Evolutionary conservation across 768 basidiomycete species (phyloP), one percentile per base, ranked within the genome.

Genomic region (Paxillus ammoniavirescens): DNA sequence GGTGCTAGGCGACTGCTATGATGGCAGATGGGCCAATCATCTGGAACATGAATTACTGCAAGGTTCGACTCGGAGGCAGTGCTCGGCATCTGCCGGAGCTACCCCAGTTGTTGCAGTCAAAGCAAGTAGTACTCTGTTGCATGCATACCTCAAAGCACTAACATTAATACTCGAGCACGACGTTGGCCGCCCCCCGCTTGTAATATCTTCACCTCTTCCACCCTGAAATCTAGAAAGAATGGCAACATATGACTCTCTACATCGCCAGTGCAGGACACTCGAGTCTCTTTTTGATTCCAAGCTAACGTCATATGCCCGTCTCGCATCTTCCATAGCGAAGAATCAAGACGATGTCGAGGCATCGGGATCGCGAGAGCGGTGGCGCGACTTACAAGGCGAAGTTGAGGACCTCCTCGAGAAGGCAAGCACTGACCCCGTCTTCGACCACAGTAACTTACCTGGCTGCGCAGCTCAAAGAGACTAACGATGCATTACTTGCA

Each of bases 281-380:
- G 96, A 98, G 67, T 92, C 93, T 43, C 80, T 93, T 21, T 89
- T 98, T 58, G 93, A 97, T 66, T 75, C 89, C 31, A 96, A 97
- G 69, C 79, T 99, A 30, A 92, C 92, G 1, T 79, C 91, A 9
- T 98, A 98, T 72, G 84, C 92, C 17, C 90, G 92, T 61, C 77
- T 97, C 40, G 93, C 90, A 8, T 82, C 88, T 4, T 77, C 77
- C 30, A 78, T 87, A 56, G 81, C 82, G 12, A 76, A 71, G 41
- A 71, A 81, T 55, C 71, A 77, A 40, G 63, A 65, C 46, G 89
- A 88, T 64, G 61, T 91, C 26, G 90, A 91, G 66, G 82, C 88
- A 5, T 76, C 80, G 46, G 87, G 85, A 10, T 83, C 89, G 3
- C 75, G 75, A 42, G 84, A 86, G 67, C 77, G 91, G 60, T 86